phyloP scores from a whole-genome alignment of 352 stramenopile species.

The Globisporangium splendens region DNA sequence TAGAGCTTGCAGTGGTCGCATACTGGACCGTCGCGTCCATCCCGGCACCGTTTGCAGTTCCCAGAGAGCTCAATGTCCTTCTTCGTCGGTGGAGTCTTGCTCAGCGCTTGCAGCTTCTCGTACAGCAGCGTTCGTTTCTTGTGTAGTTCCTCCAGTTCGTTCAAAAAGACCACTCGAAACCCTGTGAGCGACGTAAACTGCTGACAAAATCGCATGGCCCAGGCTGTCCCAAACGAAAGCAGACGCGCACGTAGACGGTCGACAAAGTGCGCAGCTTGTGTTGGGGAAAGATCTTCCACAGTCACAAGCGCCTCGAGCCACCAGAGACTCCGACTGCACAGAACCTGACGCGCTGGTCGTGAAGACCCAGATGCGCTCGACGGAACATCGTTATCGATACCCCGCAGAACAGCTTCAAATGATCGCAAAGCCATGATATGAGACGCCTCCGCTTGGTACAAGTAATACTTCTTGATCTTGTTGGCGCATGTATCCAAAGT shows the following conservation, averaged over 20 bases:
- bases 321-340: slow-evolving; percentile 42
- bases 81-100: slow-evolving; percentile 27
- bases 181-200: slow-evolving; percentile 42
- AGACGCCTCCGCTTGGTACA: slow-evolving; percentile 37
- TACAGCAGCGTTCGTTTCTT: slow-evolving; percentile 31
- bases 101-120: slow-evolving; percentile 35
- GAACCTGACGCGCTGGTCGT: slow-evolving; percentile 7
- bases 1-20: slow-evolving; percentile 70
- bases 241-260: slow-evolving; percentile 44
- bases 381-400: slow-evolving; percentile 12
- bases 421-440: slow-evolving; percentile 20
- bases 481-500: slow-evolving; percentile 26
- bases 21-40: slow-evolving; percentile 45
- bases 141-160: slow-evolving; percentile 42
- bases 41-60: slow-evolving; percentile 63
- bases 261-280: slow-evolving; percentile 25
- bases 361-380: neutral
- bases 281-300: slow-evolving; percentile 21
- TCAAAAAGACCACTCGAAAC: slow-evolving; percentile 44
- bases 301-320: slow-evolving; percentile 42
- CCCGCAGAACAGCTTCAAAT: slow-evolving; percentile 15
- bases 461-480: slow-evolving; percentile 39
- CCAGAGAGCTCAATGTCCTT: slow-evolving; percentile 56
- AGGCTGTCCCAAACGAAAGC: slow-evolving; percentile 38
- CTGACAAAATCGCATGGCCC: slow-evolving; percentile 37